Evolutionary conservation across 495 filamentous ascomycete genomes (phyloP).

Genomic region (Penicillium desertorum): DNA sequence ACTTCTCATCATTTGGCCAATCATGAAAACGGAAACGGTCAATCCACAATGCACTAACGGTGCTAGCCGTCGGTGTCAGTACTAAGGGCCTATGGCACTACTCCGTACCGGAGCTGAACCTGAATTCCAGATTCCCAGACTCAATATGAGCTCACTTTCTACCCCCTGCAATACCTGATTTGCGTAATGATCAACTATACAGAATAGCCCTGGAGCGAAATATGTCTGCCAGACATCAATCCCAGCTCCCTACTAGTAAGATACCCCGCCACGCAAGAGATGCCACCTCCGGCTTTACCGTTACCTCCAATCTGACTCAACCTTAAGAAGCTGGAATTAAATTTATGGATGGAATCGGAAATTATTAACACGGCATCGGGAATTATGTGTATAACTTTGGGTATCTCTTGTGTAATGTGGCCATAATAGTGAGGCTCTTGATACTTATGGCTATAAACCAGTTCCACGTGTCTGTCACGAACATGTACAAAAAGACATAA

Average conservation of each 20-base stretch:
- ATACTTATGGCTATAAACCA: neutral
- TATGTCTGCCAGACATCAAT: neutral
- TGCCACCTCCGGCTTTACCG: conserved; percentile 6
- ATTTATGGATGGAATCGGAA: neutral
- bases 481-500: neutral
- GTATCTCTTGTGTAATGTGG: neutral
- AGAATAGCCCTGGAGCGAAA: neutral
- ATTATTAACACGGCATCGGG: neutral
- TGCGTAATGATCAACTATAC: conserved; percentile 3
- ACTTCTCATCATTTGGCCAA: conserved; percentile 13
- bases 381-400: neutral
- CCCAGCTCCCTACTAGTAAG: neutral
- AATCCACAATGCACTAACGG: conserved; percentile 17
- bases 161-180: neutral
- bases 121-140: conserved; percentile 1
- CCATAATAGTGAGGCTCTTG: neutral
- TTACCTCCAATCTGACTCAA: conserved; percentile 11
- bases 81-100: neutral
- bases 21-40: neutral
- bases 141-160: neutral
- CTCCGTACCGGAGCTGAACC: conserved; percentile 11
- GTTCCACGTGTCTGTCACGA: neutral
- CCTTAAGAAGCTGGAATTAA: neutral
- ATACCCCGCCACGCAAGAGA: neutral
- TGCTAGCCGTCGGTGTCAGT: conserved; percentile 31